Conservation (phyloP, 164 flowering plant species). For the Vitis rotundifolia region DNA sequence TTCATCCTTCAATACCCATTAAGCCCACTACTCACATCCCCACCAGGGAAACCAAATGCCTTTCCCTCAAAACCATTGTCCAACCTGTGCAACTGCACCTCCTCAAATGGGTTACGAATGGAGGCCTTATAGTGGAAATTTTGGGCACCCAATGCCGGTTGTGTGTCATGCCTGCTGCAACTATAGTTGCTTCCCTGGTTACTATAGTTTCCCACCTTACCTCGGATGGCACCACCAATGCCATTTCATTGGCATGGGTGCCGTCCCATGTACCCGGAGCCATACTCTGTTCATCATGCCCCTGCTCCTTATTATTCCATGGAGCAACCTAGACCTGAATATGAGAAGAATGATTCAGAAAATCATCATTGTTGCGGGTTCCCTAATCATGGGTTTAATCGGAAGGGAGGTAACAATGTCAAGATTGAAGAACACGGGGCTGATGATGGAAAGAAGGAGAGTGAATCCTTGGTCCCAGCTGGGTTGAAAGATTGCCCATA, state of each 20-base stretch:
- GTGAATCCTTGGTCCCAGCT: constrained; percentile 19
- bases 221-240: constrained; percentile 25
- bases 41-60: constrained; percentile 22
- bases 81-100: constrained; percentile 20
- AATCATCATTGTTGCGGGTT: constrained; percentile 52
- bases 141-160: constrained; percentile 26
- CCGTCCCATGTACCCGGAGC: constrained; percentile 28
- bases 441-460: constrained; percentile 23
- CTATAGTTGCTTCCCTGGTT: constrained; percentile 28
- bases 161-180: constrained; percentile 37
- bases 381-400: constrained; percentile 35
- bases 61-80: constrained; percentile 16
- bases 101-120: constrained; percentile 27
- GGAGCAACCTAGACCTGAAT: constrained; percentile 46
- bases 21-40: constrained; percentile 32
- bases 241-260: constrained; percentile 21
- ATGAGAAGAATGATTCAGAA: constrained; percentile 29
- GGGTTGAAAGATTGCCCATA: constrained; percentile 24
- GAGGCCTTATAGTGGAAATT: constrained; percentile 28
- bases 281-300: constrained; percentile 26
- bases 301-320: constrained; percentile 37
- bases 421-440: constrained; percentile 55
- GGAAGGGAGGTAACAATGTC: constrained; percentile 22
- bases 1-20: too few relatives aligned
- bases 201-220: constrained; percentile 30